Evolutionary conservation across 495 filamentous ascomycete genomes (phyloP), one percentile per base, ranked within the genome.

Genomic region (Amniculicola lignicola): DNA sequence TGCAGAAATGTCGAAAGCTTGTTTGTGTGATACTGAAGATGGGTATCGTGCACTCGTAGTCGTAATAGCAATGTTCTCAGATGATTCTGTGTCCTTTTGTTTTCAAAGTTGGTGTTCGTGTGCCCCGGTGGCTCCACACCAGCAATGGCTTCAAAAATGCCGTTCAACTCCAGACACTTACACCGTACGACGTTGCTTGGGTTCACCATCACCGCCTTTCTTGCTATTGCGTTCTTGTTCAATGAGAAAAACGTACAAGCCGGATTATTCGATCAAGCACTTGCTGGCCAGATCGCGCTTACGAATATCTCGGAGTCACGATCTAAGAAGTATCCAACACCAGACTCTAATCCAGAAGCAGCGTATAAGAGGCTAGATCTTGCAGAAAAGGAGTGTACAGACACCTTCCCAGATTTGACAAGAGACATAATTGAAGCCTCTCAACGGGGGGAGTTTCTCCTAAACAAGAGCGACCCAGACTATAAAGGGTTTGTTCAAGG

Each of bases 401-500:
- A 7, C 4, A 24, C 40, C 5, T 55, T 55, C 21, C 51, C 40
- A n/a, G 21, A 14, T 14, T 14, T 46, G 12, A 16, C 23, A 2
- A 22, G 15, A 14, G 40, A 55, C 5, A 27, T 55, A 5, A 16
- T 18, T 39, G 31, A 39, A 9, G 22, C 29, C 2, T 31, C 47
- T n/a, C n/a, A 3, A 10, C 9, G 42, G 16, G 51, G 51, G 19
- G 27, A 36, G 18, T 55, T 55, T 22, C 14, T 16, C 40, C 39
- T 55, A 10, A 28, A n/a, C 12, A 55, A 46, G 42, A 47, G 19
- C 14, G 14, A 37, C 47, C 22, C 42, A 25, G 35, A 47, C 4
- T 55, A 55, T 33, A 22, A 46, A 47, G 51, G 51, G 1, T 31
- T 55, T 15, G 41, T 55, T 5, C 51, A 55, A 37, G 51, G 51